A percentile compares a stretch with the other conserved stretches of the same genome.
phyloP scores from a whole-genome alignment of 2,329 filamentous ascomycete genomes.

The Fusarium sp. region DNA sequence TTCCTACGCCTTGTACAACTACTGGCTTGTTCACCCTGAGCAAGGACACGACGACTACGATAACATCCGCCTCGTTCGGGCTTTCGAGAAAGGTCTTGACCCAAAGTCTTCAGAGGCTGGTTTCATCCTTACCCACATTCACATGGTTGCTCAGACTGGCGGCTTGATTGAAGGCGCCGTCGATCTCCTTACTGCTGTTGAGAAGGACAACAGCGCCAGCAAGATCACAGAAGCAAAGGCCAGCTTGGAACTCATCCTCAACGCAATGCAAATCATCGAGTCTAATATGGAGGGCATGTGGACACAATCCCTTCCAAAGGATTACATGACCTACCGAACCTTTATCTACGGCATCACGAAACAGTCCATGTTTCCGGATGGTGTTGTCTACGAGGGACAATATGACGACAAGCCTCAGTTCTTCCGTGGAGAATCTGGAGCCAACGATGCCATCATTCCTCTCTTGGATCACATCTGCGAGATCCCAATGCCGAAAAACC shows the following conservation, averaged over 20 bases:
- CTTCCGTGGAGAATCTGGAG: conserved; percentile 93
- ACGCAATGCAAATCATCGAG: conserved; percentile 75
- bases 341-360: conserved; percentile 97
- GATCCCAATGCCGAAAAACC: conserved; percentile 88
- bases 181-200: conserved; percentile 65
- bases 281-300: conserved; percentile 91
- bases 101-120: conserved; percentile 90
- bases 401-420: conserved; percentile 76
- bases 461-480: conserved; percentile 89
- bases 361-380: conserved; percentile 93
- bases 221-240: conserved; percentile 68
- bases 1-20: conserved; percentile 77
- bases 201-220: conserved; percentile 16
- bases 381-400: conserved; percentile 89
- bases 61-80: conserved; percentile 86
- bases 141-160: conserved; percentile 92
- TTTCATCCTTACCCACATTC: conserved; percentile 94
- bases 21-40: conserved; percentile 68
- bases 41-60: conserved; percentile 69
- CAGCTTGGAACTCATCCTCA: conserved; percentile 71
- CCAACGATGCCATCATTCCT: conserved; percentile 95
- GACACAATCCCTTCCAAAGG: conserved; percentile 83
- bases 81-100: conserved; percentile 91
- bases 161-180: conserved; percentile 80
- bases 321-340: conserved; percentile 91